These are phyloP conservation scores for Vanrija humicola DNA, from an alignment of 1,284 basidiomycete genomes.

Conservation along the genomic window DNA sequence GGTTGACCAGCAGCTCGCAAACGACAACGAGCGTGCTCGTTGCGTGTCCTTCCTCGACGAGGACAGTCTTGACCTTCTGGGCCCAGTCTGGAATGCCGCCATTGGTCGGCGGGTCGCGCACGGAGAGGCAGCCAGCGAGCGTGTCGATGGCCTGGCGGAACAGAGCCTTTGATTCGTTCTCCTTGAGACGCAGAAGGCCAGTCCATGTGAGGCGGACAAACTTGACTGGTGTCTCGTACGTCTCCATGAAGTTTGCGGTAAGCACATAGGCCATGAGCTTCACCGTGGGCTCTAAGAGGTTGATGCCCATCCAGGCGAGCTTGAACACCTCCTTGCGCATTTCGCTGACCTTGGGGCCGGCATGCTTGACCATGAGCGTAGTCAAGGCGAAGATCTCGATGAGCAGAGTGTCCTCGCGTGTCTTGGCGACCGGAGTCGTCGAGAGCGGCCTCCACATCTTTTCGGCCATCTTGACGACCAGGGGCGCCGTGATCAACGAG, in stretches of 20 bases:
- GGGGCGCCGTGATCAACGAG: conserved; percentile 30
- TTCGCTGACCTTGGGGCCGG: conserved; percentile 69
- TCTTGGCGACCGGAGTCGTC: conserved; percentile 26
- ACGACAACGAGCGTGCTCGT: conserved; percentile 81
- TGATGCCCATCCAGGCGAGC: conserved; percentile 87
- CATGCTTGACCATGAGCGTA: conserved; percentile 82
- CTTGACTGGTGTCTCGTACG: conserved; percentile 86
- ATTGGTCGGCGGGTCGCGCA: conserved; percentile 55
- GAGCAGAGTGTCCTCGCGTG: conserved; percentile 57
- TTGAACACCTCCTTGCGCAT: conserved; percentile 92
- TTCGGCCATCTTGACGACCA: conserved; percentile 35
- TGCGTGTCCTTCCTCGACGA: conserved; percentile 83
- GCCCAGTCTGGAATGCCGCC: conserved; percentile 77
- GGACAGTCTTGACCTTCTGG: conserved; percentile 75
- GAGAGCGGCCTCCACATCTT: conserved; percentile 44
- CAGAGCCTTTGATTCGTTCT: conserved; percentile 68
- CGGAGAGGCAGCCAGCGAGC: conserved; percentile 77
- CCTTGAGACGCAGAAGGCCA: conserved; percentile 78
- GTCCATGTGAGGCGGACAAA: conserved; percentile 94
- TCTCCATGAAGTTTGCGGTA: conserved; percentile 89
- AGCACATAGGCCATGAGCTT: conserved; percentile 93
- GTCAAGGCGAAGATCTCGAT: conserved; percentile 91
- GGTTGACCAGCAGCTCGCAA: conserved; percentile 88
- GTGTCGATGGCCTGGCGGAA: conserved; percentile 87
- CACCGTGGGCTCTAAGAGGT: conserved; percentile 62